A percentile compares a stretch with the other conserved stretches of the same genome.
Evolutionary conservation across 129 eudicot genomes (phyloP).

Genomic region (Glebionis coronaria): DNA sequence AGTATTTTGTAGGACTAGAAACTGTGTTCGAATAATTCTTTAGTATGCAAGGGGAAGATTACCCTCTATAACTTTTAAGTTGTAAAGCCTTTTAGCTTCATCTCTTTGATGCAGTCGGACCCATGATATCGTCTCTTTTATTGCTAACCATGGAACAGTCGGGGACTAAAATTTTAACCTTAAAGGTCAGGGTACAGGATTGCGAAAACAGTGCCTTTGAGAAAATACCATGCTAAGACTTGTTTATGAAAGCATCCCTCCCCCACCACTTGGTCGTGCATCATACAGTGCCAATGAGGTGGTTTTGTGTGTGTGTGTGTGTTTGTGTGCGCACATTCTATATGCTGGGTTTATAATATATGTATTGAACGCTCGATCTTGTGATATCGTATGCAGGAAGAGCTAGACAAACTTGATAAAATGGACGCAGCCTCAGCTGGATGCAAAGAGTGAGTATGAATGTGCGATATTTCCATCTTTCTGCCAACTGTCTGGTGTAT

Average conservation of each 20-base stretch:
- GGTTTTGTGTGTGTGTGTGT: not conserved
- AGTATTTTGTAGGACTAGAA: not conserved
- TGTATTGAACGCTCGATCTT: slow-evolving; percentile 7
- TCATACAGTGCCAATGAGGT: too few species aligned
- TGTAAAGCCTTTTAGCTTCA: not conserved
- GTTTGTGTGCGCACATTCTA: not conserved
- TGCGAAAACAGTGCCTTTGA: too few species aligned
- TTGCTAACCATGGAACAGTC: too few species aligned
- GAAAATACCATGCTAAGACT: too few species aligned
- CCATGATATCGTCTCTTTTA: too few species aligned
- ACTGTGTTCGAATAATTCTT: not conserved
- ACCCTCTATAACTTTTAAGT: not conserved
- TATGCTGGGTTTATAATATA: not conserved
- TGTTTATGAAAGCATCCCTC: too few species aligned
- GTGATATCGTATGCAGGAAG: slow-evolving; percentile 55
- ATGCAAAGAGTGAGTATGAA: slow-evolving; percentile 76
- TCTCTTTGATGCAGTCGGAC: not conserved
- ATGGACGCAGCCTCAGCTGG: slow-evolving; percentile 77
- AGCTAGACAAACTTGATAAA: slow-evolving; percentile 76
- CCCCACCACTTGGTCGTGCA: too few species aligned
- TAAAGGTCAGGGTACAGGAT: too few species aligned
- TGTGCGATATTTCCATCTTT: not conserved
- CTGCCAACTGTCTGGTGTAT: not conserved
- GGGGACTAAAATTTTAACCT: too few species aligned
- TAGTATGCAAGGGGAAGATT: not conserved